These are phyloP conservation scores for Oryza glumipatula DNA, from an alignment of 176 grass and related monocot genomes.

Conservation along the genomic window DNA sequence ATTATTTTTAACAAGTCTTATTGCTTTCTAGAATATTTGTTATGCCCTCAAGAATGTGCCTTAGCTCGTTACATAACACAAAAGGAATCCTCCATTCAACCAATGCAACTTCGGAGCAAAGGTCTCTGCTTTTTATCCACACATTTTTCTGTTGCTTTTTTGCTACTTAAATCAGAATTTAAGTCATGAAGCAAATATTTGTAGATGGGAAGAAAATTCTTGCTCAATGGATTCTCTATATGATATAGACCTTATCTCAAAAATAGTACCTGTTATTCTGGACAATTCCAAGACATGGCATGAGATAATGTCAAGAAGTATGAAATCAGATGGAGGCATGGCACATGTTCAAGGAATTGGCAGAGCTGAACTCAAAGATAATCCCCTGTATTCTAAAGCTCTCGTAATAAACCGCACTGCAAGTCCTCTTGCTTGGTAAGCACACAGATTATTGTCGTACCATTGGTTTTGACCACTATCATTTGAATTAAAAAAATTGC, in stretches of 20 bases:
- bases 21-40: slow-evolving; percentile 62
- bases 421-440: slow-evolving; percentile 87
- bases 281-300: slow-evolving; percentile 74
- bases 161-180: background rate
- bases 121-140: slow-evolving; percentile 38
- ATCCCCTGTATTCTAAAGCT: slow-evolving; percentile 57
- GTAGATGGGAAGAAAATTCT: slow-evolving; percentile 78
- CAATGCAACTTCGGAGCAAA: slow-evolving; percentile 49
- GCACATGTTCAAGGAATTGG: slow-evolving; percentile 66
- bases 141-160: slow-evolving; percentile 10
- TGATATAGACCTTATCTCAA: slow-evolving; percentile 72
- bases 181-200: slow-evolving; percentile 27
- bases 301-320: slow-evolving; percentile 56
- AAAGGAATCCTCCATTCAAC: slow-evolving; percentile 57
- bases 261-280: slow-evolving; percentile 67
- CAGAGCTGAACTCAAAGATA: slow-evolving; percentile 72
- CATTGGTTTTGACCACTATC: background rate
- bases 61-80: slow-evolving; percentile 68
- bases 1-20: background rate
- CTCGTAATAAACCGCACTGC: slow-evolving; percentile 77
- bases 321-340: slow-evolving; percentile 52
- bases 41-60: slow-evolving; percentile 83
- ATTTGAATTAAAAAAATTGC: background rate
- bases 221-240: slow-evolving; percentile 80
- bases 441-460: slow-evolving; percentile 14